Evolutionary conservation across 345 rosid genomes (phyloP).

Genomic region (Eutrema japonicum): DNA sequence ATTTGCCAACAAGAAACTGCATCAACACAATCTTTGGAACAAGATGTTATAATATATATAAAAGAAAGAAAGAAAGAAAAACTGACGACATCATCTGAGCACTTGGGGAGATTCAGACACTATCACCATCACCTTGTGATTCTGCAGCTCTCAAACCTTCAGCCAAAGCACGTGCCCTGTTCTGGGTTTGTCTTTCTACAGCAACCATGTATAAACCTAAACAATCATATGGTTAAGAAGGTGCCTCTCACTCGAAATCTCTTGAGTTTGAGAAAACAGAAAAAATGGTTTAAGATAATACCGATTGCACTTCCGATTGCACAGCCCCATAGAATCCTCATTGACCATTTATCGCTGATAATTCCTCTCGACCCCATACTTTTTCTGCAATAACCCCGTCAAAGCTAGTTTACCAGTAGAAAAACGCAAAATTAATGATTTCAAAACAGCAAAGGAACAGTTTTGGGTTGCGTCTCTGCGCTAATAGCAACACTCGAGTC

Average conservation of each 20-base stretch:
- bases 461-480: not conserved
- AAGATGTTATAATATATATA: constrained; percentile 10
- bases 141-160: constrained; percentile 63
- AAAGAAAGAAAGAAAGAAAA: not conserved
- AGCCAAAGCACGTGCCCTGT: constrained; percentile 64
- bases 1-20: constrained; percentile 39
- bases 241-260: not conserved
- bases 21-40: constrained; percentile 19
- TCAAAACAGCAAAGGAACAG: not conserved
- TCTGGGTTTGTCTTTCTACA: constrained; percentile 76
- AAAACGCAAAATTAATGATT: constrained; percentile 15
- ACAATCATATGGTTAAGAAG: not conserved
- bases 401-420: constrained; percentile 23
- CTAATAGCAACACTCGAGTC: not conserved
- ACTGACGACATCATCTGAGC: constrained; percentile 17
- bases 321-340: constrained; percentile 76
- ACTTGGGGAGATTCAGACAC: constrained; percentile 39
- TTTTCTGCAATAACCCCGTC: constrained; percentile 10
- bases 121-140: constrained; percentile 52
- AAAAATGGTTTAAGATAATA: constrained; percentile 25
- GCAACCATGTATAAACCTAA: constrained; percentile 85
- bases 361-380: constrained; percentile 53
- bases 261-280: not conserved
- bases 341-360: constrained; percentile 73
- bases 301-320: constrained; percentile 74